phyloP scores from a whole-genome alignment of 805 yeast genomes.

The Candida koratica region DNA sequence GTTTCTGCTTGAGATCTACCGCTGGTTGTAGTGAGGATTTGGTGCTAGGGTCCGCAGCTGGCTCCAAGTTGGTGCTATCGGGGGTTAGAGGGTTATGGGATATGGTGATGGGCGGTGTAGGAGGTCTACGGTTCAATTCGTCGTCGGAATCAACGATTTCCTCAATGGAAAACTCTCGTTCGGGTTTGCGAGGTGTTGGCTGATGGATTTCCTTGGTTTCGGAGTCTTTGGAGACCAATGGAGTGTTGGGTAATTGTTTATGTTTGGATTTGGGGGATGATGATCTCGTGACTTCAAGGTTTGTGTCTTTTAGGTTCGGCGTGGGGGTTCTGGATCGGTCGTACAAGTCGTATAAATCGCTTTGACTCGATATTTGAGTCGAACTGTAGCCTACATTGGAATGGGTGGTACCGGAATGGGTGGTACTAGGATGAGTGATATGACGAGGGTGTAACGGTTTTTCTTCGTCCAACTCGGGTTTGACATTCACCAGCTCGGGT shows the following conservation, averaged over 20 bases:
- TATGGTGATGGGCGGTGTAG: conserved; percentile 4
- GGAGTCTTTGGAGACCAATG: conserved; percentile 1
- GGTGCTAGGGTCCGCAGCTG: not conserved
- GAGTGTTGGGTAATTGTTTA: conserved; percentile 15
- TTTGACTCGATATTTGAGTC: conserved; percentile 6
- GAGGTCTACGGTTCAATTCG: conserved; percentile 20
- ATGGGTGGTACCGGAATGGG: no score
- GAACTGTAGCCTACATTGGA: not conserved
- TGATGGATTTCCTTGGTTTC: not conserved
- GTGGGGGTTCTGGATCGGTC: conserved; percentile 15
- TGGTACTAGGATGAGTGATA: conserved; percentile 8
- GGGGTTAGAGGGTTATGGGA: conserved; percentile 8
- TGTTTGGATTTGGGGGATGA: conserved; percentile 13
- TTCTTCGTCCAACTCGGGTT: conserved; percentile 12
- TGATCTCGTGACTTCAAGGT: conserved; percentile 11
- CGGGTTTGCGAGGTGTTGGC: conserved; percentile 7
- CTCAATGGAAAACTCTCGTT: conserved; percentile 35
- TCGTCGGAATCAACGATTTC: conserved; percentile 41
- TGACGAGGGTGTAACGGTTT: conserved; percentile 18
- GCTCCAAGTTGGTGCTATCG: not conserved
- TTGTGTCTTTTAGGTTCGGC: conserved; percentile 11
- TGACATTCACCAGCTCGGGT: not conserved
- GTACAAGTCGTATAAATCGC: conserved; percentile 16
- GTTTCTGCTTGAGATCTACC: conserved; percentile 13
- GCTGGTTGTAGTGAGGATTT: conserved; percentile 17